Conservation (phyloP, 2,329 filamentous ascomycete genomes). For the Penicillium sp. region DNA sequence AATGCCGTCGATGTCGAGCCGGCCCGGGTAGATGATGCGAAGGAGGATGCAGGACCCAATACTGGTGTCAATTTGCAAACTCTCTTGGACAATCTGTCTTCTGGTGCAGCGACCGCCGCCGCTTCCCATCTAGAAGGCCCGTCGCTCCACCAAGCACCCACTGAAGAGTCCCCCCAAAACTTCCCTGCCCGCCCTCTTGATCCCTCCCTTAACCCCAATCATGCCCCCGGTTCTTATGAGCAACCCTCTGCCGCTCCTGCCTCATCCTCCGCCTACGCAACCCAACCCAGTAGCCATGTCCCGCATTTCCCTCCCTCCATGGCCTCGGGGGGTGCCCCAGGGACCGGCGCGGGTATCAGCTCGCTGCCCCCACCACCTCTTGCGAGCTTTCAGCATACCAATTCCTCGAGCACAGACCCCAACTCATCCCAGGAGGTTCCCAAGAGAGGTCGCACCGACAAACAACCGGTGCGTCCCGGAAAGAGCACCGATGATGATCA, state of each 20-base stretch:
- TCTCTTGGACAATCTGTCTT: conserved; percentile 48
- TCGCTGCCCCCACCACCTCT: conserved; percentile 42
- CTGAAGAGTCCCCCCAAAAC: conserved; percentile 35
- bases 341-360: conserved; percentile 34
- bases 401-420: conserved; percentile 21
- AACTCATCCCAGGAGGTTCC: conserved; percentile 22
- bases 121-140: conserved; percentile 27
- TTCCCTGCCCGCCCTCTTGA: conserved; percentile 47
- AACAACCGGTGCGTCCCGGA: conserved; percentile 19
- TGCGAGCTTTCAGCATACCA: conserved; percentile 40
- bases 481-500: conserved; percentile 40
- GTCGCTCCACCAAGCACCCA: conserved; percentile 29
- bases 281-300: conserved; percentile 37
- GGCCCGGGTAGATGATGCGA: conserved; percentile 22
- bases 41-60: conserved; percentile 20
- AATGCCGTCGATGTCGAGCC: conserved; percentile 22
- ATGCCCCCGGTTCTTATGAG: conserved; percentile 40
- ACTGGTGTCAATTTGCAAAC: conserved; percentile 49
- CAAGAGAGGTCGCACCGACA: conserved; percentile 30
- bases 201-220: conserved; percentile 40
- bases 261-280: conserved; percentile 29
- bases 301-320: conserved; percentile 27
- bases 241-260: conserved; percentile 31
- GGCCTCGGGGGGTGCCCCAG: conserved; percentile 35
- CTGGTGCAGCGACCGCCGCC: conserved; percentile 26